Evolutionary conservation across 208 protist genomes (phyloP).

Genomic region (Trichomonas tenax): DNA sequence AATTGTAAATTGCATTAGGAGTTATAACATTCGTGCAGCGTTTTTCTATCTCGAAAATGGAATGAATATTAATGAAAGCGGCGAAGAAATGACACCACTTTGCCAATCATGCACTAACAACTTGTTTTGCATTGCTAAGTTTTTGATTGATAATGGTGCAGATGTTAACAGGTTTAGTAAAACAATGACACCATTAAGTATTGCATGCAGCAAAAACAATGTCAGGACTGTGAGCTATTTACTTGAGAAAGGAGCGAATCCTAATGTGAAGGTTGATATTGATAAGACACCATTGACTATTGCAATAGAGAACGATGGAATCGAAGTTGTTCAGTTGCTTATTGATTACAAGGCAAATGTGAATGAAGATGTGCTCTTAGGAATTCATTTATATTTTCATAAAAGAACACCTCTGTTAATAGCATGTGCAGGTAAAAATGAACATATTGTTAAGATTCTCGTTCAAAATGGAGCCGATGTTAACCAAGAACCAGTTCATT

Average conservation of each 20-base stretch:
- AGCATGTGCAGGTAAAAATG: not conserved
- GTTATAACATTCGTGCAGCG: not conserved
- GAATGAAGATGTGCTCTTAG: not conserved
- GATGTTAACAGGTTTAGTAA: not conserved
- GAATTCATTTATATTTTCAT: not conserved
- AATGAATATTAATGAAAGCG: not conserved
- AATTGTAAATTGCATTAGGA: not conserved
- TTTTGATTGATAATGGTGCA: not conserved
- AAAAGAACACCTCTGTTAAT: not conserved
- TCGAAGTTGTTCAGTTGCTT: not conserved
- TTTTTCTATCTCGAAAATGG: not conserved
- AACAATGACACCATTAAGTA: not conserved
- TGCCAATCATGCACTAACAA: not conserved
- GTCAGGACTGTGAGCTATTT: not conserved
- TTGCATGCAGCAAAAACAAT: not conserved
- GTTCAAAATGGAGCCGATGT: not conserved
- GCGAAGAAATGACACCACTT: not conserved
- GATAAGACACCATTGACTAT: not conserved
- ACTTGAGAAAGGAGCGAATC: not conserved
- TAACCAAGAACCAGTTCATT: not conserved
- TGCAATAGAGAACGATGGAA: not conserved
- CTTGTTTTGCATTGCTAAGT: not conserved
- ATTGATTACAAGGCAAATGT: not conserved
- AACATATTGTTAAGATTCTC: not conserved
- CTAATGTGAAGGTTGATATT: not conserved